Base-by-base conservation (phyloP, 2,329 filamentous ascomycete species). In the Talaromyces albobiverticillius region DNA sequence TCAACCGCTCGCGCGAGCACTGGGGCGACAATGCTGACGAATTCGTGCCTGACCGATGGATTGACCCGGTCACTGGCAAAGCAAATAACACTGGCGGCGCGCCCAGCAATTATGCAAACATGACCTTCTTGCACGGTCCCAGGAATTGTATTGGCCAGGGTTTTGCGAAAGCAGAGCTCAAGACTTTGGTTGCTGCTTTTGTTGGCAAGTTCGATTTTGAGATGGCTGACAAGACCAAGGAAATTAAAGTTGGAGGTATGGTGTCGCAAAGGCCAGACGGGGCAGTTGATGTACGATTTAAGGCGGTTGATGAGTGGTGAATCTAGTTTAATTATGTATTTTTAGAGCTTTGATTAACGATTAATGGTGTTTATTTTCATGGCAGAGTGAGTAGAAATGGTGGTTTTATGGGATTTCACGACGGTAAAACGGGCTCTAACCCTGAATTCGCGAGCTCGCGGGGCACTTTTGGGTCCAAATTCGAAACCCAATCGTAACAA, bases 31-130 rank as follows among this genome's bases (percentile, higher is more conserved):
- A 93, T 61, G 89, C 90, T 0, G 72, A 73, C 25, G 76, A 82
- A 48, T 96, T 96, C 77, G 82, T 88, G 53, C 90, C 91, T 0
- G 90, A 92, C 18, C 79, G 89, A n/a, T 92, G 89, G 86, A 76
- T 87, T 65, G 79, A 18, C 14, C 16, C 16, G 36, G 13, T 6
- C 4, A 40, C 38, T 4, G n/a, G 38, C 0, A 73, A 70, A 0
- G 64, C 62, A 26, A 76, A 76, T 5, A 85, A 85, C 52, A 85
- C 81, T 36, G 89, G 90, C 4, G 88, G 88, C 9, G 87, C 89
- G 1, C 76, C 79, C n/a, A 89, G 81, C 61, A 93, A 93, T 70
- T 95, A 87, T 67, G 81, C 84, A 20, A 23, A 20, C 20, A 82
- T 90, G 70, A 90, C 88, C 0, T 94, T 94, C 70, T 69, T 93